Evolutionary conservation across 192 early-diverging fungal genomes (phyloP), one percentile per base, ranked within the genome.

Genomic region (Paraglomus occultum): DNA sequence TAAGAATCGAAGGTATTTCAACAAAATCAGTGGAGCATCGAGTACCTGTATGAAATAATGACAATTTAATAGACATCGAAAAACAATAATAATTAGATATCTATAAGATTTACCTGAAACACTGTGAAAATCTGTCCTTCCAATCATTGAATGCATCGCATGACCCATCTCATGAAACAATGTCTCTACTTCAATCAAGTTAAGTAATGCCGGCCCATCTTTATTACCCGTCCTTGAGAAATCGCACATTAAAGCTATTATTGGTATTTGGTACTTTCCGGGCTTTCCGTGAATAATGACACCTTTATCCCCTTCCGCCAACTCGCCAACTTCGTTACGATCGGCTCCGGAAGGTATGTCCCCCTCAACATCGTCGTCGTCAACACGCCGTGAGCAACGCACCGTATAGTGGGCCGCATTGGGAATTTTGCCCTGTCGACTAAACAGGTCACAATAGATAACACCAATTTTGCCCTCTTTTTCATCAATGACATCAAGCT

Each of bases 141-240:
- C 95, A 6, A 99, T 83, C 91, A 96, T 94, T 17, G 94, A 98
- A 75, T 97, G 95, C 89, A 98, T 93, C 3, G 94, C 97, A 71
- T 99, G 97, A 4, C 97, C 97, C 94, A 98, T 97, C 67, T 99
- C 97, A 76, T 99, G 97, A 79, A 97, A 99, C 3, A 98, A 76
- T 0, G 97, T 99, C 74, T 98, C 95, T 31, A 98, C 90, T 71
- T 98, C 94, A 60, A 74, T 74, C 81, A 90, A 85, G 40, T 79
- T 85, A 69, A 99, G 73, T 49, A 94, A 68, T 6, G 85, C 76
- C 5, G 95, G 91, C 14, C 71, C 65, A 11, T 74, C 72, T 42
- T 73, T 52, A 51, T 42, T 46, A 68, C 1, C 62, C 45, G 86
- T 82, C 18, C 70, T 67, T 6, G 85, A 69, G 55, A 92, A 93